Base-by-base conservation (phyloP, 2,329 filamentous ascomycete species). In the Calonectria henricotiae region DNA sequence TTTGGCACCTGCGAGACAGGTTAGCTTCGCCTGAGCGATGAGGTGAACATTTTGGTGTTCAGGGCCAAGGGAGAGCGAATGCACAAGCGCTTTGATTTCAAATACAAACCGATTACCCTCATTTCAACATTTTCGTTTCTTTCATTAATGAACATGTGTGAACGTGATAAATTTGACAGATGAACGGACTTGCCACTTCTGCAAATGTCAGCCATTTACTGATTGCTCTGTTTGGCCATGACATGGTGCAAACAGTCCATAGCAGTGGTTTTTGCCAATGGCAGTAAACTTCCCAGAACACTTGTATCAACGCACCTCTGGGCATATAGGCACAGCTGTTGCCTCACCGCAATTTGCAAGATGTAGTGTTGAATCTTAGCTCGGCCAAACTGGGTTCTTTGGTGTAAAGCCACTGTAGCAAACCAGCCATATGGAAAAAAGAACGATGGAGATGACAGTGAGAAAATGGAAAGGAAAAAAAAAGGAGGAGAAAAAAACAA, bases 41-140 rank as follows among this genome's bases (percentile, higher is more conserved):
- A 30, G 44, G 74, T 62, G 64, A 73, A 73, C 30, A 55, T 66
- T 75, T 55, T 54, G 73, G 72, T 73, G 70, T 76, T 77, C 65
- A 62, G 71, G 62, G 46, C 55, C 37, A 70, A 66, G 41, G 64
- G 46, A 69, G 68, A 69, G 72, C 67, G 70, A 47, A 32, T 49
- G 37, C 62, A 74, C 68, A 65, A 69, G 64, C 54, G 37, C 47
- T 69, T 25, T 75, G 63, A 58, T 74, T 75, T 44, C 51, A 65
- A 62, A 54, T 67, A 51, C 43, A 70, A 67, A 71, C 43, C 49
- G 69, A 74, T 72, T 39, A 51, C 58, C 43, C 43, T 9, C 15
- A 30, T 51, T 13, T 20, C 9, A 51, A 51, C 7, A 5, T 32
- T 32, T 12, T 46, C n/a, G 8, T 11, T 23, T 9, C 9, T 23